Evolutionary conservation across 1,139 yeast genomes (phyloP), one percentile per base, ranked within the genome.

Genomic region (Lodderomyces pseudojiufengensis): DNA sequence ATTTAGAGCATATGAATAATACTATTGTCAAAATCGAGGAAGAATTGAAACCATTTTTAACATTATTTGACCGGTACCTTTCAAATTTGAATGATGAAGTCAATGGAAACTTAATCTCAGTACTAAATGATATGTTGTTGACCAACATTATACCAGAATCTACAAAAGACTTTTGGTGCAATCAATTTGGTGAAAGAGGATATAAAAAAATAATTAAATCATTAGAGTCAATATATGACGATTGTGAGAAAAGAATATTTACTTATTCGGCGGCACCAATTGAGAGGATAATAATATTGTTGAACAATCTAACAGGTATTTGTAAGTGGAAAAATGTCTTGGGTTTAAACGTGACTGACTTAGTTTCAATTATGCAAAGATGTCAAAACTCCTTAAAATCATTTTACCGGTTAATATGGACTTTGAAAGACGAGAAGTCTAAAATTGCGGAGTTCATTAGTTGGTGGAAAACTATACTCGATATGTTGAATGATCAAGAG

Each of bases 161-260:
- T 2, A 46, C 60, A 11, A 61, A 58, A 35, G 75, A 70, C 46
- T 70, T 45, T 43, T 70, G 73, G 73, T 44, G 65, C 14, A 68
- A 70, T 44, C 75, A 69, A 39, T 63, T 84, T 27, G 88, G 86
- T 1, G 92, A 84, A 43, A 63, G 85, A 42, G 88, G 87, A 9
- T 56, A 77, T 29, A 79, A 76, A 44, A 67, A 76, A 46, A 74
- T 90, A 74, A 58, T 61, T 9, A 73, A 71, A 38, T 21, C 21
- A 8, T 42, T 71, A 15, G 63, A 65, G 30, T 50, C 65, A 0
- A 61, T 70, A 4, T 80, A 74, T 50, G 85, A 80, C 26, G 52
- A 54, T 29, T 54, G 70, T 1, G 57, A 79, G 36, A 69, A 72
- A 41, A 50, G 61, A 1, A 45, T 76, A 2, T 76, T 74, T 44